A percentile compares a stretch with the other conserved stretches of the same genome.
phyloP scores from a whole-genome alignment of 2,329 filamentous ascomycete genomes.

The Aspergillus sp. region DNA sequence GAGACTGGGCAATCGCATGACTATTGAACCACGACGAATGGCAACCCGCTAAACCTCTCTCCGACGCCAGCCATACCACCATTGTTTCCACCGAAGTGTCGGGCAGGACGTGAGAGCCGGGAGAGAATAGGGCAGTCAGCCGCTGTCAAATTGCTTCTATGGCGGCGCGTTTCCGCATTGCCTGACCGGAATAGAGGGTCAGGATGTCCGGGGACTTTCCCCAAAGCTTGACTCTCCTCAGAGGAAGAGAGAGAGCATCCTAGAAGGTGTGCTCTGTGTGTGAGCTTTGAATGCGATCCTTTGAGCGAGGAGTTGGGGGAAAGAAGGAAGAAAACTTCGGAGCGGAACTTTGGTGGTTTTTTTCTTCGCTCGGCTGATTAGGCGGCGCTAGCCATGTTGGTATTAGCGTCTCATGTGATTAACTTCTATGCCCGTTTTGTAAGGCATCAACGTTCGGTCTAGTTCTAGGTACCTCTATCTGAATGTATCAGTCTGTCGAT shows the following conservation, averaged over 20 bases:
- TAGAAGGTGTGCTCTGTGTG: constrained; percentile 67
- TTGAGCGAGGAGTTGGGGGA: constrained; percentile 84
- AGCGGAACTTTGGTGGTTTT: constrained; percentile 21
- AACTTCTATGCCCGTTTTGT: neutral
- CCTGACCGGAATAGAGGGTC: constrained; percentile 47
- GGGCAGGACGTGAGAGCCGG: constrained; percentile 46
- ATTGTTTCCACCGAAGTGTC: constrained; percentile 47
- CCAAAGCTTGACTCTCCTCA: constrained; percentile 68
- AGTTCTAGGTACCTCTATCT: no score
- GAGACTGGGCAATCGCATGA: constrained; percentile 86
- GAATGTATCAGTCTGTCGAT: no score
- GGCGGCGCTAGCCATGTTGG: constrained; percentile 20
- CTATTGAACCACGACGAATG: constrained; percentile 93
- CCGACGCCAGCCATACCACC: constrained; percentile 29
- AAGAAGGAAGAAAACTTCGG: constrained; percentile 34
- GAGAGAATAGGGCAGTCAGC: constrained; percentile 64
- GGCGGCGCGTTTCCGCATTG: constrained; percentile 97
- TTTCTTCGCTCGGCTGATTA: constrained; percentile 18
- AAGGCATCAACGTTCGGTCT: no score
- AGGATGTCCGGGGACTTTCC: constrained; percentile 99
- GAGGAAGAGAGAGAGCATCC: constrained; percentile 40
- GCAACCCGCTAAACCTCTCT: constrained; percentile 51
- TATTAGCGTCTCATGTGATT: neutral
- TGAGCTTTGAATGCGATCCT: constrained; percentile 99
- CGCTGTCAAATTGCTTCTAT: constrained; percentile 89